Base-by-base conservation (phyloP, 176 grass and related monocot genomes). In the Phyllostachys edulis region DNA sequence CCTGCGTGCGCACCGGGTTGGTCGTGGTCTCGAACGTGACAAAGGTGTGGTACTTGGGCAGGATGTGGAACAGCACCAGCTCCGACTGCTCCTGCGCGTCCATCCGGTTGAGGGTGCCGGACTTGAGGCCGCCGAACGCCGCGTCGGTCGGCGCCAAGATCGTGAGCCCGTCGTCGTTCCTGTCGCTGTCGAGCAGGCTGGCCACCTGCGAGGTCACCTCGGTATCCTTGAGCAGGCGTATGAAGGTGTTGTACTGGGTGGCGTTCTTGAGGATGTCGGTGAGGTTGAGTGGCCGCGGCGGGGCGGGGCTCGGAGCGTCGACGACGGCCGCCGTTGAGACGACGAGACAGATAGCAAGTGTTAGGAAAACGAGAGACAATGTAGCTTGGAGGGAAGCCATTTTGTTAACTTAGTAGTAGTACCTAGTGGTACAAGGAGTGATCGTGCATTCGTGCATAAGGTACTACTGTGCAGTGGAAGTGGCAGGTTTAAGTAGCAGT, bases 41-140 rank as follows among this genome's bases (percentile, higher is more conserved):
- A n/a, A 88, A 71, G 80, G 69, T 81, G 80, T 91, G 77, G 85
- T 85, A 91, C 81, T 71, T 84, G 16, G 89, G 89, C 51, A 91
- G 73, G 39, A 91, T 62, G 67, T 90, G 90, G 76, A 73, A 91
- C n/a, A 91, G 65, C 62, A 91, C 63, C 39, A 91, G 86, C 71
- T 88, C 77, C 50, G 86, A 82, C 69, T 91, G 82, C 34, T 81
- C 32, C 73, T 91, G 85, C 47, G 54, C 70, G 70, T 76, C 75
- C 47, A 91, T 78, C 79, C 80, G 69, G 86, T 88, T 91, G 16
- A 88, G 86, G 6, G 82, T 85, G 71, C 86, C 90, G 0, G 89
- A 15, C 65, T 74, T 68, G 36, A 91, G 89, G 20, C 57, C 72
- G 56, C 44, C 82, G 68, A 91, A 87, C 36, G 89, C 85, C 12